Conservation (phyloP, 441 rosid genomes). For the Jatropha multifida region DNA sequence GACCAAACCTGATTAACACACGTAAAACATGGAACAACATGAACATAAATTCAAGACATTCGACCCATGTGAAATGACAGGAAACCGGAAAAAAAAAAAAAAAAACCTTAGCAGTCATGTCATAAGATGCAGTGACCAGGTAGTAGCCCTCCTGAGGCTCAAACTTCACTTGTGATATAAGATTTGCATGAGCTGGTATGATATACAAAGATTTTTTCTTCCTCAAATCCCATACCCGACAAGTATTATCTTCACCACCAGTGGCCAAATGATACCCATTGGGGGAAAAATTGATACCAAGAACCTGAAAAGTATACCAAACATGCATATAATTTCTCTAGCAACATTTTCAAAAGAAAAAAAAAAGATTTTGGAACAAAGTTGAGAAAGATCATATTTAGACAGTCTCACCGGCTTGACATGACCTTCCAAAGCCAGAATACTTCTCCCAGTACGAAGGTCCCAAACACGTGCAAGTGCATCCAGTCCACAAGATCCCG, state of each 20-base stretch:
- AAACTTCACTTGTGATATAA: conserved; percentile 80
- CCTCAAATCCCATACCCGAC: conserved; percentile 94
- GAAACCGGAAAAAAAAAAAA: conserved; percentile 15
- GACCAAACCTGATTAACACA: conserved; percentile 75
- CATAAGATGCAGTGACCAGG: conserved; percentile 88
- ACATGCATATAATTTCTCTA: conserved; percentile 15
- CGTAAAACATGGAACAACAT: conserved; percentile 19
- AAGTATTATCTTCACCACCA: conserved; percentile 91
- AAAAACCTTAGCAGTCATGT: conserved; percentile 81
- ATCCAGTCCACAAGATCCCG: conserved; percentile 86
- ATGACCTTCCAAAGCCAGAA: conserved; percentile 88
- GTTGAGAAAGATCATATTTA: not conserved
- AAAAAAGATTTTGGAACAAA: not conserved
- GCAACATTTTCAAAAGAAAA: not conserved
- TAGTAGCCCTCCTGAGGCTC: conserved; percentile 97
- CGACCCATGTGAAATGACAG: not conserved
- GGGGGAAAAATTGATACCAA: conserved; percentile 82
- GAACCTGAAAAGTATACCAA: conserved; percentile 51
- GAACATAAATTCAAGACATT: conserved; percentile 18
- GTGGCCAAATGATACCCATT: conserved; percentile 95
- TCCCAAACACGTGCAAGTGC: conserved; percentile 93
- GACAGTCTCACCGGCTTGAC: conserved; percentile 67
- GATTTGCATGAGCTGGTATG: conserved; percentile 92
- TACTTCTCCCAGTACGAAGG: conserved; percentile 91
- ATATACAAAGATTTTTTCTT: conserved; percentile 72